phyloP scores from a whole-genome alignment of 2,329 filamentous ascomycete genomes.

The Neofusicoccum parvum region DNA sequence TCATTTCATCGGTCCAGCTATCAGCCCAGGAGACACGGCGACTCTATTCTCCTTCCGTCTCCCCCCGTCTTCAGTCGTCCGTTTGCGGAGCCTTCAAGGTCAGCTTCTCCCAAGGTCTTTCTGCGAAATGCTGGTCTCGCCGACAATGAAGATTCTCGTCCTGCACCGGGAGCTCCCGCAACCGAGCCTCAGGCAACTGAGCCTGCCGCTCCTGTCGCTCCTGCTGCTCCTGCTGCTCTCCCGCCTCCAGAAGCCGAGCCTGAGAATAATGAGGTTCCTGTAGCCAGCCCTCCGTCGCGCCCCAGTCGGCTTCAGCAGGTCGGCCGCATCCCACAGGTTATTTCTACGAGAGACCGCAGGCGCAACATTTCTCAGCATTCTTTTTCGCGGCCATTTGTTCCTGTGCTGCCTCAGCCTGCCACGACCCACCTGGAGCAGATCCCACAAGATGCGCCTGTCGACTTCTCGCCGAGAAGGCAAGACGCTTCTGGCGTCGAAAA shows the following conservation, averaged over 20 bases:
- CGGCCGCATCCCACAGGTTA: constrained; percentile 81
- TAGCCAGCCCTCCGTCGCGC: constrained; percentile 26
- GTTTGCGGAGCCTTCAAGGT: constrained; percentile 32
- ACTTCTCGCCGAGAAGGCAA: neutral
- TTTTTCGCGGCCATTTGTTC: constrained; percentile 79
- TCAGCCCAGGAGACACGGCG: constrained; percentile 16
- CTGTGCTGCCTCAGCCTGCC: constrained; percentile 45
- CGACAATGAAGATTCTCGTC: neutral
- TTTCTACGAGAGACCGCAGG: constrained; percentile 65
- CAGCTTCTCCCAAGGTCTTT: constrained; percentile 41
- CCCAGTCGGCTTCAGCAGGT: constrained; percentile 76
- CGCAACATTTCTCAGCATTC: constrained; percentile 72
- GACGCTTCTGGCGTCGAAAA: neutral
- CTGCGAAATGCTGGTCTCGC: neutral
- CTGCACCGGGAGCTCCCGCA: neutral
- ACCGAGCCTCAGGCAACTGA: neutral
- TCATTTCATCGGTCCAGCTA: neutral
- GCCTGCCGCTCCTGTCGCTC: neutral
- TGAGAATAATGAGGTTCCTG: neutral
- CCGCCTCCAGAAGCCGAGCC: neutral
- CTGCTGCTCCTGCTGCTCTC: neutral
- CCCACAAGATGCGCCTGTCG: neutral
- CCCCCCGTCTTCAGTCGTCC: constrained; percentile 32
- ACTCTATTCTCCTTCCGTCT: constrained; percentile 41
- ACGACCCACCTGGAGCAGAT: constrained; percentile 15